A percentile compares a stretch with the other conserved stretches of the same genome.
These are phyloP conservation scores for Kwoniella newhampshirensis DNA, from an alignment of 768 basidiomycete genomes.

Conservation along the genomic window DNA sequence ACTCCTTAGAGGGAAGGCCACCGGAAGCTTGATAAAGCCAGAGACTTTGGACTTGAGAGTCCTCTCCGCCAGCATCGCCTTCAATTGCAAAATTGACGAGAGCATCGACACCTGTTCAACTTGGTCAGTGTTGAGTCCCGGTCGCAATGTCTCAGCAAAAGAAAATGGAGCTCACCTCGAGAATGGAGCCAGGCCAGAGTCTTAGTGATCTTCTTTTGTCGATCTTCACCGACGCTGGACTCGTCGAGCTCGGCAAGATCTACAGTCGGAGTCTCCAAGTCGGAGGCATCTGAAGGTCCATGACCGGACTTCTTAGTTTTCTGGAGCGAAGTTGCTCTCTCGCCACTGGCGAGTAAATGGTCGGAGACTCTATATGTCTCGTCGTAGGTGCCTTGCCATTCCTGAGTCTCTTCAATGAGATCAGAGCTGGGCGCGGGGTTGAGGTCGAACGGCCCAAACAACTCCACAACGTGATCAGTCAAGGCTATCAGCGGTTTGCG, in stretches of 20 bases:
- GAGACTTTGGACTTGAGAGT: conserved; percentile 79
- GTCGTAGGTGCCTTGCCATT: conserved; percentile 41
- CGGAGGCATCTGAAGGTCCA: background rate
- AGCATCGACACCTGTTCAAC: conserved; percentile 67
- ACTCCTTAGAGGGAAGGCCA: conserved; percentile 90
- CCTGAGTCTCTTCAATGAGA: conserved; percentile 5
- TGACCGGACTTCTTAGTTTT: conserved; percentile 17
- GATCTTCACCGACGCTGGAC: conserved; percentile 31
- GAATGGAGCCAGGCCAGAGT: conserved; percentile 85
- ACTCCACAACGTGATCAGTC: conserved; percentile 59
- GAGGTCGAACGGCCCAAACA: conserved; percentile 48
- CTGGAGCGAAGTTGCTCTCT: conserved; percentile 11
- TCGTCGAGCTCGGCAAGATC: background rate
- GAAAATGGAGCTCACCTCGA: conserved; percentile 60
- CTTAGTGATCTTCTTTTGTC: conserved; percentile 65
- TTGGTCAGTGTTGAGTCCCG: too few species aligned
- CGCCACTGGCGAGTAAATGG: conserved; percentile 21
- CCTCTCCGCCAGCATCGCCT: conserved; percentile 74
- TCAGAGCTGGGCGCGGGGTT: conserved; percentile 1
- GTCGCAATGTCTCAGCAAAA: too few species aligned
- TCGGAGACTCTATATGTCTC: conserved; percentile 37
- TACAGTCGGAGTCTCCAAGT: background rate
- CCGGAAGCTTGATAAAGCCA: conserved; percentile 81
- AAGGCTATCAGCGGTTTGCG: conserved; percentile 68
- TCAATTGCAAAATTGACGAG: conserved; percentile 81